These are phyloP conservation scores for Termitomyces sp. DNA, from an alignment of 768 basidiomycete species.

Conservation along the genomic window DNA sequence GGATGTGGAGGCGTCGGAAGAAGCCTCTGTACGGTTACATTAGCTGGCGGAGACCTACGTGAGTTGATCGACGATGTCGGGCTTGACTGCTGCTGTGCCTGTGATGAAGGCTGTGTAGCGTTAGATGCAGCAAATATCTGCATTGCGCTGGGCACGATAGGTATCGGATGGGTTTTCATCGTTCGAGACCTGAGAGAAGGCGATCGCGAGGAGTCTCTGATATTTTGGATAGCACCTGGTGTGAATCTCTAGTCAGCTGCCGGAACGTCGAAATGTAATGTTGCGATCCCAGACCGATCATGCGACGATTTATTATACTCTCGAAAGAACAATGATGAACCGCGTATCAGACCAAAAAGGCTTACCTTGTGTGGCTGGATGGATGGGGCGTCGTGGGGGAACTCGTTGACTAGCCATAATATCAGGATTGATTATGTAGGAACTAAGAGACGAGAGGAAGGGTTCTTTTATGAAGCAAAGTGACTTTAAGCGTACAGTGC, in stretches of 20 bases:
- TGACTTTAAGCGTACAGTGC: constrained; percentile 41
- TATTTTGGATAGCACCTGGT: constrained; percentile 37
- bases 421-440: constrained; percentile 16
- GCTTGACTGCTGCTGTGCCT: constrained; percentile 39
- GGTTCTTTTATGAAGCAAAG: constrained; percentile 17
- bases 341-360: constrained; percentile 21
- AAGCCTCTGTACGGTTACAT: constrained; percentile 27
- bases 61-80: constrained; percentile 40
- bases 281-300: constrained; percentile 12
- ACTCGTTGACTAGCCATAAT: constrained; percentile 59
- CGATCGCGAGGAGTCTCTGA: constrained; percentile 48
- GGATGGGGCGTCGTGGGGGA: constrained; percentile 40
- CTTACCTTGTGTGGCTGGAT: constrained; percentile 44
- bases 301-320: constrained; percentile 11
- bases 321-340: constrained; percentile 16
- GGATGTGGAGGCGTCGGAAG: constrained; percentile 46
- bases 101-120: constrained; percentile 35
- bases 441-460: constrained; percentile 19
- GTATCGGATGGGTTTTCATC: constrained; percentile 57
- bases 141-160: constrained; percentile 54
- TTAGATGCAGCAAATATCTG: constrained; percentile 44
- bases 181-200: constrained; percentile 50
- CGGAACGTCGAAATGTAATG: not conserved
- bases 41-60: constrained; percentile 37
- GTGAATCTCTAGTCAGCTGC: constrained; percentile 23